These are phyloP conservation scores for Alternaria viburni DNA, from an alignment of 2,329 filamentous ascomycete genomes.

Conservation along the genomic window DNA sequence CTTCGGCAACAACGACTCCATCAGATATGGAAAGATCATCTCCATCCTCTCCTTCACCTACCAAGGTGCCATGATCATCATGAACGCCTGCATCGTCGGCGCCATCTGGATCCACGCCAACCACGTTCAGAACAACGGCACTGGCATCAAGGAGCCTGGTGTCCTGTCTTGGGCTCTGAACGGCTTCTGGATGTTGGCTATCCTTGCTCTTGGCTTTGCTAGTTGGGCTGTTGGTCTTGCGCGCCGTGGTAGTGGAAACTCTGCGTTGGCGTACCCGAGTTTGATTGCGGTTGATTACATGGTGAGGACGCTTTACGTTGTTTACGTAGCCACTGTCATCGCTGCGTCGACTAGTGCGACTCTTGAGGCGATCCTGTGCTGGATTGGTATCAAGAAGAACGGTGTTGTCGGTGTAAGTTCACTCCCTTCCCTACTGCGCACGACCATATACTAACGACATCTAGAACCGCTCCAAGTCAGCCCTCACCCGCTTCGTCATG, in stretches of 20 bases:
- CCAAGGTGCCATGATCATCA: conserved; percentile 22
- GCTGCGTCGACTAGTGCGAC: conserved; percentile 18
- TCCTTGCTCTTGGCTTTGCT: conserved; percentile 20
- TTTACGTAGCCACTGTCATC: conserved; percentile 15
- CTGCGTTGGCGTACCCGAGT: conserved; percentile 11
- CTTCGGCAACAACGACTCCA: background rate
- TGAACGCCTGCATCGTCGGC: conserved; percentile 31
- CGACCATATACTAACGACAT: background rate
- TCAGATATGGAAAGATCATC: conserved; percentile 15
- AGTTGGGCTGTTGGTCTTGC: conserved; percentile 20
- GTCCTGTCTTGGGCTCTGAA: conserved; percentile 20
- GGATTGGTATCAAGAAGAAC: conserved; percentile 21
- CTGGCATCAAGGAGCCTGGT: conserved; percentile 19
- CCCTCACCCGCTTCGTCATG: conserved; percentile 18
- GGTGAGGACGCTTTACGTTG: conserved; percentile 14
- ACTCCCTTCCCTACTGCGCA: background rate
- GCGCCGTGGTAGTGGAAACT: conserved; percentile 5
- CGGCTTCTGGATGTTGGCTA: conserved; percentile 19
- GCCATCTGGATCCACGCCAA: conserved; percentile 28
- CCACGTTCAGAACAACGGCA: conserved; percentile 23
- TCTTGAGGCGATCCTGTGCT: conserved; percentile 18
- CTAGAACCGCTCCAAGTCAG: conserved; percentile 4
- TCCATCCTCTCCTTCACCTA: conserved; percentile 25
- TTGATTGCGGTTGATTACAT: background rate
- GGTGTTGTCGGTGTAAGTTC: conserved; percentile 18